Percentiles rank a stretch among this genome's conserved stretches.
phyloP scores from a whole-genome alignment of 1,284 basidiomycete species.

The Agaricales sp. region DNA sequence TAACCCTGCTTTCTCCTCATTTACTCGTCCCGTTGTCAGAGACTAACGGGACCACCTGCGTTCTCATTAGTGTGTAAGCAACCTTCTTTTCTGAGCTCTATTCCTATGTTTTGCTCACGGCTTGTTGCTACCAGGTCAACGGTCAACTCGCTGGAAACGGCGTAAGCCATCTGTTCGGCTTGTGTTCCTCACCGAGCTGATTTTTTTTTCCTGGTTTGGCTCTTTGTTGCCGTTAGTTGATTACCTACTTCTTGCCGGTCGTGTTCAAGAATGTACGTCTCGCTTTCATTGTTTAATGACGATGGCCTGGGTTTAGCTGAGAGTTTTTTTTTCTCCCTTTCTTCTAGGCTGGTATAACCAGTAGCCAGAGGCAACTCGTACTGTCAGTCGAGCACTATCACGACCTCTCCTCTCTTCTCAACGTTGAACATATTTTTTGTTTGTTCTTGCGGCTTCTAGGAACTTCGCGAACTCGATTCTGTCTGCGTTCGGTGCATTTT shows the following conservation, averaged over 20 bases:
- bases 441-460: conserved; percentile 6
- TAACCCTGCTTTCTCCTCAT: background rate
- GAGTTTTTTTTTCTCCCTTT: too few relatives aligned
- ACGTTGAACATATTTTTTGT: background rate
- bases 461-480: conserved; percentile 20
- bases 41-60: background rate
- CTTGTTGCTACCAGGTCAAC: conserved; percentile 11
- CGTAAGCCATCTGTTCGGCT: conserved; percentile 5
- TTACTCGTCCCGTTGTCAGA: background rate
- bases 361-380: conserved; percentile 16
- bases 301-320: too few relatives aligned
- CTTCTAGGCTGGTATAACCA: conserved; percentile 14
- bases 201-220: background rate
- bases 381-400: conserved; percentile 11
- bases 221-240: conserved; percentile 9
- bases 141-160: conserved; percentile 20
- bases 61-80: conserved; percentile 8
- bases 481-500: conserved; percentile 18
- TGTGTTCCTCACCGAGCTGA: background rate
- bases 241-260: conserved; percentile 18
- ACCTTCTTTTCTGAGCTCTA: background rate
- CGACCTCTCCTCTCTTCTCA: background rate
- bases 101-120: conserved; percentile 3
- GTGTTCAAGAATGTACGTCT: conserved; percentile 13
- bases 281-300: background rate